A percentile compares a stretch with the other conserved stretches of the same genome.
These are phyloP conservation scores for Alternaria postmessia DNA, from an alignment of 2,329 filamentous ascomycete species.

Conservation along the genomic window DNA sequence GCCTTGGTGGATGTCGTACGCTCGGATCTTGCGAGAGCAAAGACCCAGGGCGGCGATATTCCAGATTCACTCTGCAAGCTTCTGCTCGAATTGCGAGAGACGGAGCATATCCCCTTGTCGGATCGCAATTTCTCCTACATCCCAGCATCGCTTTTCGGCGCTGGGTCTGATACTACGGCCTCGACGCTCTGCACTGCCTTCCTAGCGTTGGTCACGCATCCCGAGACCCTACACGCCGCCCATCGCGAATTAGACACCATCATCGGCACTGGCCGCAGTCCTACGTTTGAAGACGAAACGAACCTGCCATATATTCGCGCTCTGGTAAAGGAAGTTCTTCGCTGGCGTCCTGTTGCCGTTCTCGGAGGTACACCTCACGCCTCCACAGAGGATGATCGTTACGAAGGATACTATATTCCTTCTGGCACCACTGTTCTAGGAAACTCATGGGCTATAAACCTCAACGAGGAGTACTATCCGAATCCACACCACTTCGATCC, in stretches of 20 bases:
- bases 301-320: constrained; percentile 52
- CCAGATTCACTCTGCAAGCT: constrained; percentile 57
- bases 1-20: constrained; percentile 53
- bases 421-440: constrained; percentile 57
- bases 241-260: constrained; percentile 54
- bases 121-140: constrained; percentile 56
- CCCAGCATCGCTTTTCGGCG: constrained; percentile 57
- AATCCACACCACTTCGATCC: constrained; percentile 53
- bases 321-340: constrained; percentile 48
- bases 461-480: constrained; percentile 52
- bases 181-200: constrained; percentile 60
- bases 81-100: constrained; percentile 53
- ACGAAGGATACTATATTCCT: constrained; percentile 60
- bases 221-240: constrained; percentile 53
- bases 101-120: constrained; percentile 52
- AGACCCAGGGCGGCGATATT: constrained; percentile 42
- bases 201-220: constrained; percentile 58
- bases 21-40: constrained; percentile 49
- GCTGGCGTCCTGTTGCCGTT: constrained; percentile 52
- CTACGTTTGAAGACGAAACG: constrained; percentile 49
- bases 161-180: constrained; percentile 61
- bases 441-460: constrained; percentile 57
- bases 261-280: constrained; percentile 41
- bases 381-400: constrained; percentile 58
- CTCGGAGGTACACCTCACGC: constrained; percentile 59